Base-by-base conservation (phyloP, 164 flowering plant genomes). In the Santalum album region DNA sequence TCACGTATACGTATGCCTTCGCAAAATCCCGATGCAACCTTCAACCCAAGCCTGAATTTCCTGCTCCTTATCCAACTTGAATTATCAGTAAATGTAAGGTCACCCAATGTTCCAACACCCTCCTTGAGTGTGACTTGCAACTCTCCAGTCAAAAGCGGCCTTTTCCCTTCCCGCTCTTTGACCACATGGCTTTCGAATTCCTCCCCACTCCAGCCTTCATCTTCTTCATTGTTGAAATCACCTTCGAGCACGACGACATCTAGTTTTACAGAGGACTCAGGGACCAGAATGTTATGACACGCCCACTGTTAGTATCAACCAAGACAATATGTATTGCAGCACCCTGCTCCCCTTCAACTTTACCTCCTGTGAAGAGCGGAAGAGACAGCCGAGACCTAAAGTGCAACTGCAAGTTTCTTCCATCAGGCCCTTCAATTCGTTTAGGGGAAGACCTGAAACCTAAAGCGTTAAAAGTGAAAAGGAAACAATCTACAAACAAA, bases 31-130 rank as follows among this genome's bases (percentile, higher is more conserved):
- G 74, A 69, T 12, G 85, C 65, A 53, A 77, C 85, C 68, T 72
- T 80, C 56, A 80, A 49, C 19, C 92, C 92, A 39, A 85, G 84
- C 63, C 89, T 67, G 72, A 85, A 85, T 55, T 83, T 81, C 55
- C 94, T 67, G 72, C 94, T 83, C 64, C 94, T 63, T 56, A 83
- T 80, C 89, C 94, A 85, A 51, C 94, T 85, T 15, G 94, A 86
- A 58, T 86, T 86, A 67, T 86, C 94, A 1, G 94, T 86, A 65
- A 86, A 86, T 12, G 78, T 79, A 12, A 86, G 75, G 0, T 86
- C 94, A 0, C 94, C 87, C 12, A 86, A 38, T 1, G 87, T 81
- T 29, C 94, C 94, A 2, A 86, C 90, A 40, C 94, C 94, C 64
- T 86, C 90, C 58, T 83, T 83, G 23, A 86, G 81, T 17, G 79